Conservation (phyloP, 2,329 filamentous ascomycete species). For the Didymella glomerata region DNA sequence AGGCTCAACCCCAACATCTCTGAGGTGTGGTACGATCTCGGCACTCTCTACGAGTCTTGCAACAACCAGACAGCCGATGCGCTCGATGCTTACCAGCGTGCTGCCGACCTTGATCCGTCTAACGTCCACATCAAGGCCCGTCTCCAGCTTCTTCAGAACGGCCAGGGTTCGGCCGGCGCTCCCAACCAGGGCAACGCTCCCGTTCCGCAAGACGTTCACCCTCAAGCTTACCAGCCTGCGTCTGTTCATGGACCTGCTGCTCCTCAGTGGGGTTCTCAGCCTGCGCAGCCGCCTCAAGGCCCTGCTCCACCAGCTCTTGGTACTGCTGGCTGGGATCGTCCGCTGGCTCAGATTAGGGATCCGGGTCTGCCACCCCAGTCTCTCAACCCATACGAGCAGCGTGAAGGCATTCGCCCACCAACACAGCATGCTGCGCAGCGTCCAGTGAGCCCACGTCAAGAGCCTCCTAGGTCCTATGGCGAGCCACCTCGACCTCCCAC, state of each 20-base stretch:
- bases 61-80: slow-evolving; percentile 99
- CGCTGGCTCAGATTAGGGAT: slow-evolving; percentile 77
- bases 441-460: slow-evolving; percentile 79
- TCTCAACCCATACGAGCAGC: slow-evolving; percentile 82
- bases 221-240: slow-evolving; percentile 87
- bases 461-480: slow-evolving; percentile 73
- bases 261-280: slow-evolving; percentile 87
- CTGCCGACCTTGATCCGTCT: slow-evolving; percentile 88
- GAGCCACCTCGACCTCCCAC: slow-evolving; percentile 67
- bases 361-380: slow-evolving; percentile 72
- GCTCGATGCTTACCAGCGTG: slow-evolving; percentile 92
- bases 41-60: slow-evolving; percentile 96
- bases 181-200: slow-evolving; percentile 77
- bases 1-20: slow-evolving; percentile 97
- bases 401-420: slow-evolving; percentile 74
- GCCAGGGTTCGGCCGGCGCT: slow-evolving; percentile 73
- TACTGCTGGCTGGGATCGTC: slow-evolving; percentile 66
- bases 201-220: slow-evolving; percentile 95
- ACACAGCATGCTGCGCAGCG: slow-evolving; percentile 70
- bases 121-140: slow-evolving; percentile 98
- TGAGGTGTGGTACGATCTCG: slow-evolving; percentile 98
- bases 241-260: slow-evolving; percentile 84
- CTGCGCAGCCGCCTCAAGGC: slow-evolving; percentile 69
- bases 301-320: slow-evolving; percentile 66
- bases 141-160: slow-evolving; percentile 85